phyloP scores from a whole-genome alignment of 192 early-diverging fungal genomes.

The Entomortierella parvispora region DNA sequence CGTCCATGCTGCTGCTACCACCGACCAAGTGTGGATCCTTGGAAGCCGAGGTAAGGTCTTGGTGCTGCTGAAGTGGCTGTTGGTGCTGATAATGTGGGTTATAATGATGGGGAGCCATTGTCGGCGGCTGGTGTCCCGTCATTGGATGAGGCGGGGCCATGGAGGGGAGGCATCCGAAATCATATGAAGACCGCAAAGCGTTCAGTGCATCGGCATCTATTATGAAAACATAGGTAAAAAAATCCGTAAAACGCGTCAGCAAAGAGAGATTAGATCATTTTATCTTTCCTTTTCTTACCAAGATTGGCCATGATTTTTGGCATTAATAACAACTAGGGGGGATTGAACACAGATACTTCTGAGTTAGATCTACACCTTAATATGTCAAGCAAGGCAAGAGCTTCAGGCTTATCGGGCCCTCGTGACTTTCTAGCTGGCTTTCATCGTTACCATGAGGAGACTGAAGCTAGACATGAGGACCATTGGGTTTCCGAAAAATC shows the following conservation, averaged over 20 bases:
- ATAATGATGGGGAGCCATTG: background rate
- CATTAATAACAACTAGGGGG: slow-evolving; percentile 21
- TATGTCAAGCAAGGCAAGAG: background rate
- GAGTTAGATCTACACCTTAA: background rate
- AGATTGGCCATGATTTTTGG: slow-evolving; percentile 38
- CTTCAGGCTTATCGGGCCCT: too few relatives aligned
- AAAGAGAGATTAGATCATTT: background rate
- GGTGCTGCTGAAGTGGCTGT: background rate
- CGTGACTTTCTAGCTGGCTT: background rate
- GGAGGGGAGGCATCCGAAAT: slow-evolving; percentile 13
- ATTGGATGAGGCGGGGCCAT: slow-evolving; percentile 3
- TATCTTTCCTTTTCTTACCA: slow-evolving; percentile 2
- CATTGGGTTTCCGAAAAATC: slow-evolving; percentile 32
- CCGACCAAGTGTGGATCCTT: slow-evolving; percentile 1
- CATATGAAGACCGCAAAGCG: slow-evolving; percentile 21
- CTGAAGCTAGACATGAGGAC: slow-evolving; percentile 36
- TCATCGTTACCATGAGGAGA: slow-evolving; percentile 17
- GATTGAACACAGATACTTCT: background rate
- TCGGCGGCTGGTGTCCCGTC: background rate
- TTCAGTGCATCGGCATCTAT: slow-evolving; percentile 19
- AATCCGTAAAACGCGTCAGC: background rate
- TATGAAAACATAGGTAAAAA: background rate
- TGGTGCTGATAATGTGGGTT: background rate
- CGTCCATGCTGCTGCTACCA: background rate
- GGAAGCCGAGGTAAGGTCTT: background rate